Conservation (phyloP, 2,329 filamentous ascomycete species). For the Zasmidium cellare region DNA sequence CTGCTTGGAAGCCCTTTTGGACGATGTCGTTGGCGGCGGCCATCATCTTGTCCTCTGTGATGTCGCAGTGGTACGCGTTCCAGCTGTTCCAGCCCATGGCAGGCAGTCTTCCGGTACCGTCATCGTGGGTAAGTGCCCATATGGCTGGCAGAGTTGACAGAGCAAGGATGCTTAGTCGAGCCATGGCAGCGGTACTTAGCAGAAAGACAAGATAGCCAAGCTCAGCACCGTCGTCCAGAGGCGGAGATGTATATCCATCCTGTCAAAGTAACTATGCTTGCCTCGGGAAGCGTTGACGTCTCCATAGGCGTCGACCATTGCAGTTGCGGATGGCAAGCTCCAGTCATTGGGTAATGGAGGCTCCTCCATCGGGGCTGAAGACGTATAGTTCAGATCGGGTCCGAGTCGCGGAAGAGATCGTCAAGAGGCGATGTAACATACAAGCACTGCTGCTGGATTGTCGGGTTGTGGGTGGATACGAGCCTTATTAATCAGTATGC, state of each 20-base stretch:
- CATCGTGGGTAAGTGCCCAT: neutral
- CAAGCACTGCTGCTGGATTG: neutral
- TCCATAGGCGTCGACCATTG: neutral
- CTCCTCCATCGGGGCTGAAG: neutral
- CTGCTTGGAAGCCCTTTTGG: neutral
- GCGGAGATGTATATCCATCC: neutral
- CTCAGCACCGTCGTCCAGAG: neutral
- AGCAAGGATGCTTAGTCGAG: neutral
- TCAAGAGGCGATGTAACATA: neutral
- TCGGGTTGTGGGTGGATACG: neutral
- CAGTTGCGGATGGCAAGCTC: neutral
- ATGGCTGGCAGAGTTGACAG: neutral
- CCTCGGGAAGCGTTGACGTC: neutral
- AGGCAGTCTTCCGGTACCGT: neutral
- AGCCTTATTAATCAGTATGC: neutral
- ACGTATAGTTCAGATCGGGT: neutral
- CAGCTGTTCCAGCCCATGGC: neutral
- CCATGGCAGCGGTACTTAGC: neutral
- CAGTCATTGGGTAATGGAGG: neutral
- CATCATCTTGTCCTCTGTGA: neutral
- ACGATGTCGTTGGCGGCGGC: neutral
- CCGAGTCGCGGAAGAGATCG: neutral
- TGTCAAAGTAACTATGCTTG: neutral
- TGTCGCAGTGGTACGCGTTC: neutral
- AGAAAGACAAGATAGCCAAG: neutral